Evolutionary conservation across 2,329 filamentous ascomycete species (phyloP).

Genomic region (Macrophomina phaseolina): DNA sequence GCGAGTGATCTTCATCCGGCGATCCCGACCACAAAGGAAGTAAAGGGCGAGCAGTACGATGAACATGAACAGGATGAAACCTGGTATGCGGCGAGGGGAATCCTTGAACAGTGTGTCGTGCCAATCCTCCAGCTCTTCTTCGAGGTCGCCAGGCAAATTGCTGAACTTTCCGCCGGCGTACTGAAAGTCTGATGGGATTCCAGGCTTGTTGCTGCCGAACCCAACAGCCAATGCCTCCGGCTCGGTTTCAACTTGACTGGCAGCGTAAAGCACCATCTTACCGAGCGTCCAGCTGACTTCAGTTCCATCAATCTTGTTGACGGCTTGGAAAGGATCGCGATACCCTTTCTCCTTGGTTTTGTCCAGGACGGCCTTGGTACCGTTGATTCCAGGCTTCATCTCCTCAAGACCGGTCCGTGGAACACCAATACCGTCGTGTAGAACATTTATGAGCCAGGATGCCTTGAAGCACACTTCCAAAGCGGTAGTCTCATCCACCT

Average conservation of each 20-base stretch:
- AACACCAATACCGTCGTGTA: slow-evolving; percentile 94
- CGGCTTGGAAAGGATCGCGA: slow-evolving; percentile 84
- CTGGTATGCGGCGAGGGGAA: slow-evolving; percentile 71
- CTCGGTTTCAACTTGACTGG: slow-evolving; percentile 70
- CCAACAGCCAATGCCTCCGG: slow-evolving; percentile 75
- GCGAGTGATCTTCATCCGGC: slow-evolving; percentile 64
- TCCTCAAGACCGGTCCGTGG: slow-evolving; percentile 82
- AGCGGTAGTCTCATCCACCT: slow-evolving; percentile 74
- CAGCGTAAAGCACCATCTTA: slow-evolving; percentile 94
- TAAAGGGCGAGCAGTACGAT: slow-evolving; percentile 73
- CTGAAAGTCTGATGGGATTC: slow-evolving; percentile 79
- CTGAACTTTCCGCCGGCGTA: slow-evolving; percentile 68
- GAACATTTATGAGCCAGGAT: slow-evolving; percentile 94
- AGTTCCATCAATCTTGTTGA: slow-evolving; percentile 87
- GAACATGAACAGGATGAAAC: slow-evolving; percentile 77
- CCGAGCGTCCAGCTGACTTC: slow-evolving; percentile 98
- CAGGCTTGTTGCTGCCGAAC: slow-evolving; percentile 82
- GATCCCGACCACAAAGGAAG: slow-evolving; percentile 79
- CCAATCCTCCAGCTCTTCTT: slow-evolving; percentile 58
- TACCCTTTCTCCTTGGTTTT: slow-evolving; percentile 76
- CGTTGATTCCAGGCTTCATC: slow-evolving; percentile 64
- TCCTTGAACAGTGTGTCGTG: slow-evolving; percentile 67
- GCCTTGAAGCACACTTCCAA: slow-evolving; percentile 96
- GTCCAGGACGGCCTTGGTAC: slow-evolving; percentile 72
- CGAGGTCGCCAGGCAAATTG: slow-evolving; percentile 45